Conservation (phyloP, 2,329 filamentous ascomycete species). For the Microcyclospora tardicrescens region DNA sequence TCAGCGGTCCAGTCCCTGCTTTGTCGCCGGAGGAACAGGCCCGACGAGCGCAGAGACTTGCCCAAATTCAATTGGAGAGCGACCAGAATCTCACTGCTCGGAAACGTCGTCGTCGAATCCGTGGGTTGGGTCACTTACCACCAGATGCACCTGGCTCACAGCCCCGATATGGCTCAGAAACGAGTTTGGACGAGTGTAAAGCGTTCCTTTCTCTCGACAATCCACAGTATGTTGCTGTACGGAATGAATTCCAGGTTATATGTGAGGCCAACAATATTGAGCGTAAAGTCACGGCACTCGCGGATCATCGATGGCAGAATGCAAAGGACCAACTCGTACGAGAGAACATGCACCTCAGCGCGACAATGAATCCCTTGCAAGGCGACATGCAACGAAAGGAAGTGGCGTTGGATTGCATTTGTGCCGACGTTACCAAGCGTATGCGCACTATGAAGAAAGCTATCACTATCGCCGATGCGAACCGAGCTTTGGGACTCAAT, state of each 20-base stretch:
- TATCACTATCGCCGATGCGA: constrained; percentile 64
- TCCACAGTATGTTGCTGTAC: constrained; percentile 48
- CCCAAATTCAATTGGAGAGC: constrained; percentile 33
- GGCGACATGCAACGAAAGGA: constrained; percentile 48
- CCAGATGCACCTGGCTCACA: constrained; percentile 51
- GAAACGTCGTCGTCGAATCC: constrained; percentile 55
- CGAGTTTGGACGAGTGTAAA: constrained; percentile 67
- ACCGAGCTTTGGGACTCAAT: constrained; percentile 57
- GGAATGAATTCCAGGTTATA: constrained; percentile 55
- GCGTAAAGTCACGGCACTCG: constrained; percentile 63
- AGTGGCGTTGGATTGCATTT: constrained; percentile 65
- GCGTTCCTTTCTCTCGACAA: constrained; percentile 53
- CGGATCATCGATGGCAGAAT: constrained; percentile 59
- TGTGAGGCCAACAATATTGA: constrained; percentile 51
- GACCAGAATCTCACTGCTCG: constrained; percentile 48
- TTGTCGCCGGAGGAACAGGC: constrained; percentile 9
- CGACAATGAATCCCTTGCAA: constrained; percentile 43
- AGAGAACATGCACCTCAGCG: constrained; percentile 50
- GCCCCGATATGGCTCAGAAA: constrained; percentile 69
- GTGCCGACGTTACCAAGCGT: constrained; percentile 68
- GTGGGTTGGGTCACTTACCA: constrained; percentile 54
- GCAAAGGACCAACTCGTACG: constrained; percentile 55
- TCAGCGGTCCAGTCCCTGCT: background rate
- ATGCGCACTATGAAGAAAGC: constrained; percentile 52
- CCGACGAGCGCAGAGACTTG: constrained; percentile 11